A percentile compares a stretch with the other conserved stretches of the same genome.
Conservation (phyloP, 2,329 filamentous ascomycete genomes). For the Rhinocladiella mackenziei region DNA sequence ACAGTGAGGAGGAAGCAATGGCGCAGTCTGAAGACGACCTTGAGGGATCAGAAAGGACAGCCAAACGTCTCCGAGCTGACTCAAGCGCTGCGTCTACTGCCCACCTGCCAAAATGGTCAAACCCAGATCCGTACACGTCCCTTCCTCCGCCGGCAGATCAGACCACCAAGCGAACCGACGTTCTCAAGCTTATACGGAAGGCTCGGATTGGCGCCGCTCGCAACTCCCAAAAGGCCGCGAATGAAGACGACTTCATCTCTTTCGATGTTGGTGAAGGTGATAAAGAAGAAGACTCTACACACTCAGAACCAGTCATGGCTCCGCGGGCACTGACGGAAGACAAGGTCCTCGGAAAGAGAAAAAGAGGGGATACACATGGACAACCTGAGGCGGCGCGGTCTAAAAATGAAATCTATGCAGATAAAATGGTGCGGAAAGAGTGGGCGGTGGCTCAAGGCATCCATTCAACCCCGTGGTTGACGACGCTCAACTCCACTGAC, state of each 20-base stretch:
- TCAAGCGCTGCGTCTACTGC: conserved; percentile 22
- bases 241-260: conserved; percentile 73
- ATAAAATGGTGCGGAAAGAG: conserved; percentile 12
- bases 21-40: conserved; percentile 40
- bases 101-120: conserved; percentile 76
- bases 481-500: conserved; percentile 3
- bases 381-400: conserved; percentile 31
- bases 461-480: conserved; percentile 15
- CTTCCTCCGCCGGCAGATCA: conserved; percentile 74
- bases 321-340: conserved; percentile 37
- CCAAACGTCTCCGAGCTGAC: conserved; percentile 36
- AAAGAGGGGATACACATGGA: conserved; percentile 59
- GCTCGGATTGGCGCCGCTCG: conserved; percentile 66
- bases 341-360: conserved; percentile 60
- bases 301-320: conserved; percentile 22
- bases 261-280: conserved; percentile 57
- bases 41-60: conserved; percentile 32
- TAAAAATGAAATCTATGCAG: conserved; percentile 8
- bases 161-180: conserved; percentile 72
- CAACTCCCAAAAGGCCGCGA: conserved; percentile 44
- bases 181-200: conserved; percentile 88
- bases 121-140: conserved; percentile 88
- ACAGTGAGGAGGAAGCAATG: conserved; percentile 47
- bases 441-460: conserved; percentile 10
- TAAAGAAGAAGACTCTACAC: conserved; percentile 12